Base-by-base conservation (phyloP, 306 rosid genomes). In the Prunus davidiana region DNA sequence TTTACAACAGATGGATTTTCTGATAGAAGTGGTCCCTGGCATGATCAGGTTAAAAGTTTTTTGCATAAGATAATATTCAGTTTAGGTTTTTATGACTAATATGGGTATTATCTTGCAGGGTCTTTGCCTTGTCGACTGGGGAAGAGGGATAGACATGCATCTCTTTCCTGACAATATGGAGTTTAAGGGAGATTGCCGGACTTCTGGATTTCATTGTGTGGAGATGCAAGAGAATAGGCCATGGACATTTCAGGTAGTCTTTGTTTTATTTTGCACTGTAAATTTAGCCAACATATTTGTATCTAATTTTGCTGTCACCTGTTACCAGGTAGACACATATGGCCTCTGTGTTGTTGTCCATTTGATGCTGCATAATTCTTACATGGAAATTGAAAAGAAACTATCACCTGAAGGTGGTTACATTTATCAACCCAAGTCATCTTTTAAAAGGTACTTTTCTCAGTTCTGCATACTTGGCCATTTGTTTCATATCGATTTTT, bases 201-300 rank as follows among this genome's bases (percentile, higher is more conserved):
- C 97, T 88, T 95, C 97, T 55, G 97, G 97, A 51, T 95, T 95
- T 87, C 92, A 92, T 81, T 95, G 97, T 81, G 86, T 82, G 63
- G 96, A 92, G 86, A 95, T 95, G 98, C 96, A 78, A 80, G 92
- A 84, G 81, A 71, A 84, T 24, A 90, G 80, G 65, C 93, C 93
- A 5, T 95, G 98, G 98, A 89, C 78, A 78, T 88, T 83, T 88
- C 98, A 95, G 96, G 98, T 73, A 55, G 89, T 82, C 67, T 52
- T 73, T 24, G 71, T 77, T 79, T 60, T 8, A 22, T 66, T 65
- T 80, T 58, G 25, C 41, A n/a, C n/a, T 58, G 8, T 54, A 73
- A 38, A 34, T 77, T 74, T 67, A 41, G 72, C 76, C 69, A 27
- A 47, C 15, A 57, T 68, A 76, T 46, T 75, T 46, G 45, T 64